Evolutionary conservation across 495 filamentous ascomycete species (phyloP), one percentile per base, ranked within the genome.

Genomic region (Schizothecium vesticola): DNA sequence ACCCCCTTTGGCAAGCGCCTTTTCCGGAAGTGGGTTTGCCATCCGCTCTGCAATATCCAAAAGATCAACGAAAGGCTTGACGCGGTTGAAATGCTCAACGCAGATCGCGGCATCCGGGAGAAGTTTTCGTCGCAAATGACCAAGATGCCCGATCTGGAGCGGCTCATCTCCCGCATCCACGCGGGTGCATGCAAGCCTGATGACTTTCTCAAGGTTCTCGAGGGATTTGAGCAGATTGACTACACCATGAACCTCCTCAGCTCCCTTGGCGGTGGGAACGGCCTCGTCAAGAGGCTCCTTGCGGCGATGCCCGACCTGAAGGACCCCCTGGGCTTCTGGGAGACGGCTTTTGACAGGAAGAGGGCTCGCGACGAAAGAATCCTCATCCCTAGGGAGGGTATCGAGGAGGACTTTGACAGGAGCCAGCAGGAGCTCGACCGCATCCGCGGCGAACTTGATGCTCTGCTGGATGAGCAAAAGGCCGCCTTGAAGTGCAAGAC

Each of bases 1-100:
- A 97, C 96, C 1, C 94, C 96, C 0, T 99, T 98, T 72, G 96
- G 94, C 63, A 99, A 99, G 81, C 89, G 96, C 5, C 91, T 95
- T 79, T 94, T 98, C 78, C 89, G 93, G 55, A 94, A 97, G 77
- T 99, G 96, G 96, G 91, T 98, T 3, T 98, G 95, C 80, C 96
- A 98, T 73, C 96, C 96, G 0, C 83, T 99, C 31, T 90, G 92
- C 68, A 91, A 97, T 80, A 86, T 91, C 22, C 79, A 84, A 23
- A 91, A 89, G 78, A 97, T 98, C 82, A 96, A 98, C 75, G 92
- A 95, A 62, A 84, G 96, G n/a, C 80, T 99, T 8, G 96, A 99
- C 79, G 95, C 96, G 6, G 94, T 99, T 13, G 96, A 98, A 69
- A 88, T 92, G 70, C 79, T 99, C 10, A 97, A 97, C 68, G 89